phyloP scores from a whole-genome alignment of 331 rosid genomes.

The Rhamnella rubrinervis region DNA sequence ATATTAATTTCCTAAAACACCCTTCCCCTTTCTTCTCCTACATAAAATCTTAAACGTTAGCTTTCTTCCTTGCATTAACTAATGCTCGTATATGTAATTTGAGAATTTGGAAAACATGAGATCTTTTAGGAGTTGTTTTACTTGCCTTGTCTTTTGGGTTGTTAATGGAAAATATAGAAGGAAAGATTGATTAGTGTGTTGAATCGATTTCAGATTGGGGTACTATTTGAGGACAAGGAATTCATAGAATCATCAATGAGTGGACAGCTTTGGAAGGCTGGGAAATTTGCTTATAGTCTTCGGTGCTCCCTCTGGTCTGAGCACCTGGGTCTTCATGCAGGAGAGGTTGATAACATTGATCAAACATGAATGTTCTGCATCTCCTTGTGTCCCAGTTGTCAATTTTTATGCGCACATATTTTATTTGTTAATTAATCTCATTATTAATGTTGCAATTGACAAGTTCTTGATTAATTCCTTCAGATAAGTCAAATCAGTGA shows the following conservation, averaged over 20 bases:
- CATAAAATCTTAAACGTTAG: too few relatives aligned
- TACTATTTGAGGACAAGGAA: slow-evolving; percentile 47
- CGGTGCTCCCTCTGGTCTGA: slow-evolving; percentile 54
- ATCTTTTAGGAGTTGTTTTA: background rate
- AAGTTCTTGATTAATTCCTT: slow-evolving; percentile 2
- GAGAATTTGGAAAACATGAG: background rate
- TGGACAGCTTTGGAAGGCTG: slow-evolving; percentile 49
- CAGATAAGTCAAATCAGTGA: slow-evolving; percentile 46
- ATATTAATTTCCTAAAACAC: too few relatives aligned
- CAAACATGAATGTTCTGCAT: background rate
- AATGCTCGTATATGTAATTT: too few relatives aligned
- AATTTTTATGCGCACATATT: background rate
- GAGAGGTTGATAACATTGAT: slow-evolving; percentile 35
- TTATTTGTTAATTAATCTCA: background rate
- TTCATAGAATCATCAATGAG: slow-evolving; percentile 47
- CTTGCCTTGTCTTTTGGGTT: background rate
- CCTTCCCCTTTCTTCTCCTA: too few relatives aligned
- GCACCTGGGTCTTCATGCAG: slow-evolving; percentile 49
- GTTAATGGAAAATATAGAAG: background rate
- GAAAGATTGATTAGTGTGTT: background rate
- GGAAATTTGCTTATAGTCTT: slow-evolving; percentile 42
- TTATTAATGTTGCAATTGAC: too few relatives aligned
- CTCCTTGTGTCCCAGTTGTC: background rate
- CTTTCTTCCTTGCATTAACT: too few relatives aligned
- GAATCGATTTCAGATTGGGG: slow-evolving; percentile 38